Evolutionary conservation across 2,329 filamentous ascomycete genomes (phyloP), one percentile per base, ranked within the genome.

Genomic region (Coniosporium tulheliwenetii): DNA sequence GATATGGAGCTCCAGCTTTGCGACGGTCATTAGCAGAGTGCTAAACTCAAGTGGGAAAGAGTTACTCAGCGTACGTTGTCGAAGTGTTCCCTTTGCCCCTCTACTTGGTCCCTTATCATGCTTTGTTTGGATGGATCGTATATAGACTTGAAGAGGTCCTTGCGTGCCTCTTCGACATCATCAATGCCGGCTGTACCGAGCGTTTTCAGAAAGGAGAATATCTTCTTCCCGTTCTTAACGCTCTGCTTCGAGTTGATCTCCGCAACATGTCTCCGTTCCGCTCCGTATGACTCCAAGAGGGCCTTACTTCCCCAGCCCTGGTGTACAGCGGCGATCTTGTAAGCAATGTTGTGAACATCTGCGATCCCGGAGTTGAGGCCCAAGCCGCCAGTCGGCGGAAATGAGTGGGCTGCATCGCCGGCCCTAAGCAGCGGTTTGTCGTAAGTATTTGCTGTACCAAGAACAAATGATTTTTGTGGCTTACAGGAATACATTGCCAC

Each of bases 141-240:
- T 14, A 60, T 51, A 2, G 52, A 51, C 9, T 45, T 43, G 14
- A 50, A 48, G 12, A 62, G 49, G 37, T 55, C 59, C 30, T 44
- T 44, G 33, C 57, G 48, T 5, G 56, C 50, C 29, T 54, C 46
- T 36, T 55, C 48, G 1, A 55, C 31, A 15, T 54, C 47, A 1
- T 51, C 49, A 10, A 47, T 48, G 5, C 51, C 55, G 3, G 61
- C 58, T 0, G 58, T 58, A 0, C 61, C 61, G 1, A 66, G 41
- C 0, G 53, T 52, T 35, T 63, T 63, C 12, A 66, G 47, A 1
- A 66, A 54, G 0, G 49, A 51, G 35, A 66, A 67, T 5, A 67
- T 65, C 35, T 61, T 50, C 35, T 57, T 52, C 2, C 63, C 63
- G 16, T 67, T 67, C 40, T 65, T 64, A 32, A 66, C 57, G 41